Base-by-base conservation (phyloP, 306 rosid genomes). In the Vigna hirtella region DNA sequence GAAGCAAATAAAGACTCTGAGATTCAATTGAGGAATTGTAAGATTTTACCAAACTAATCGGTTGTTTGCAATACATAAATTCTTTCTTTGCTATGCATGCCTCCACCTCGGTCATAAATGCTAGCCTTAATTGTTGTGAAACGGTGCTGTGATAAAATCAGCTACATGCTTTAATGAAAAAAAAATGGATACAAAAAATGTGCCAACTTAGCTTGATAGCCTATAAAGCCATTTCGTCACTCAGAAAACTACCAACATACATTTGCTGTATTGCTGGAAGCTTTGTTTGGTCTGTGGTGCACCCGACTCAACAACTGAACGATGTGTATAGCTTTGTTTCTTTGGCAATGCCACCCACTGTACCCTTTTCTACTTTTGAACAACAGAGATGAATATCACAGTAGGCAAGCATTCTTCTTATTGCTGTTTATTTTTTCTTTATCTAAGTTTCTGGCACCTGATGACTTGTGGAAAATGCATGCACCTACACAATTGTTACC, bases 241-340 rank as follows among this genome's bases (percentile, higher is more conserved):
- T 56, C 0, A 61, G 6, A 40, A 72, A 57, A 20, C 18, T 20
- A 16, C 5, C 20, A 72, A 7, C 24, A 14, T 26, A 16, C 47
- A 50, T 58, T 26, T 57, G 69, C 43, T 16, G 30, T 30, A 53
- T 72, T 55, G 36, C 14, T 40, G 24, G 47, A 18, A 36, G 38
- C 38, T 20, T 38, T 3, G 42, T 63, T 64, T 76, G 34, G 62
- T 28, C 24, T 36, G 49, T 71, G 26, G 15, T 32, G 52, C 20
- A 17, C 1, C 57, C 45, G 45, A 48, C 62, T 18, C 40, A 49
- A 12, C 18, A 17, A 28, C 8, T 14, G 67, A 77, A 52, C 7
- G 26, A 92, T 88, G 97, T 92, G 95, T 13, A 90, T 92, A 63
- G 87, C 86, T 2, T 90, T 47, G 85, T 92, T 92, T 75, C 82